Base-by-base conservation (phyloP, 2,329 filamentous ascomycete genomes). In the Penicillium sp. region DNA sequence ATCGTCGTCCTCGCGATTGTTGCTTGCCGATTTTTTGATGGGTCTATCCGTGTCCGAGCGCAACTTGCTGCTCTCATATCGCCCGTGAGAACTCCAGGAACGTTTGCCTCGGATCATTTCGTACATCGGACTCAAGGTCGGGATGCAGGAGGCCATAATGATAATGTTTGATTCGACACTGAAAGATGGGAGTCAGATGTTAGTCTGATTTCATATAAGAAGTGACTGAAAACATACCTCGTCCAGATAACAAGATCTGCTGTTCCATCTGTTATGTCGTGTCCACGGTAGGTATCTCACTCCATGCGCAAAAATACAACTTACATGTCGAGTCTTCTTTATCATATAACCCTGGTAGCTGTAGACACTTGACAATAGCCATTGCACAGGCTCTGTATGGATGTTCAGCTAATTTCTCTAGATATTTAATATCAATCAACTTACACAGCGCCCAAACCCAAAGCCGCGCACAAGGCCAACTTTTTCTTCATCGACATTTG, bases 61-160 rank as follows among this genome's bases (percentile, higher is more conserved):
- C 11, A 43, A n/a, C 14, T 43, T 50, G 14, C 26, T 7, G 18
- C 34, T 50, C 1, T 43, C n/a, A 8, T 42, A 50, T 34, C 26
- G 26, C 59, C 61, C 10, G 45, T 64, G 57, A 1, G 65, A 62
- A 37, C 53, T 53, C n/a, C 57, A 51, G 14, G 55, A 49, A 59
- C 63, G 60, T 14, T 56, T 61, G 3, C 64, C 59, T 20, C 61
- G 58, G 20, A 64, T 51, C 1, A 67, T 52, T 46, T 74, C 74
- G 42, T 71, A 58, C 1, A 73, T 55, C 2, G 72, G 72, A 20
- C 63, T 63, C 1, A 74, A 61, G 32, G 68, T 72, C 9, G 72
- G 72, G 38, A 74, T 73, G 60, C 72, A 73, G 4, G 69, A 66
- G 11, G 70, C 70, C 44, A 74, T 69, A 43, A 74, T 69, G 58